phyloP scores from a whole-genome alignment of 768 basidiomycete species.

The Pulveroboletus sp. region DNA sequence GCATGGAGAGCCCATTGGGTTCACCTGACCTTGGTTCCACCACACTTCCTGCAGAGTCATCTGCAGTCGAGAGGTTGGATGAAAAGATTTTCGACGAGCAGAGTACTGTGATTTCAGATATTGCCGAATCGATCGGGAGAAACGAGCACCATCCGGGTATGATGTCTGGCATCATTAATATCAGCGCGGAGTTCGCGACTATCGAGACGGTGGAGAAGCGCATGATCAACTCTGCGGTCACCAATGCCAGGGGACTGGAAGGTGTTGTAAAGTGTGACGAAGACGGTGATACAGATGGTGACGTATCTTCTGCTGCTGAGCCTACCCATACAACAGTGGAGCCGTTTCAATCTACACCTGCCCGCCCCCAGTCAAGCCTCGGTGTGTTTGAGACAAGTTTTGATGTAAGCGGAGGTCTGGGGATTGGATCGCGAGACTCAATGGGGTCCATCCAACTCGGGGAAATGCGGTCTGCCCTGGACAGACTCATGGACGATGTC shows the following conservation, averaged over 20 bases:
- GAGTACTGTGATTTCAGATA: not conserved
- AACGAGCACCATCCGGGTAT: constrained; percentile 37
- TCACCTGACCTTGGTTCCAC: constrained; percentile 16
- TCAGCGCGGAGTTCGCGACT: constrained; percentile 48
- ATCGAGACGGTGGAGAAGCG: constrained; percentile 46
- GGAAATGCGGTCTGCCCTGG: constrained; percentile 70
- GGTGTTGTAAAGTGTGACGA: not conserved
- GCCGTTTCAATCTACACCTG: constrained; percentile 7
- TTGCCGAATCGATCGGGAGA: constrained; percentile 9
- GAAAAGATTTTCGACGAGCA: not conserved
- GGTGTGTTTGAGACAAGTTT: constrained; percentile 21
- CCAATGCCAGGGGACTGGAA: not conserved
- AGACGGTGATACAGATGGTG: not conserved
- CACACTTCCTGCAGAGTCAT: not conserved
- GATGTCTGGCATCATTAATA: constrained; percentile 32
- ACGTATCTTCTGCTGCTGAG: not conserved
- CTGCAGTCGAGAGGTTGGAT: not conserved
- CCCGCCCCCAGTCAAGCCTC: constrained; percentile 11
- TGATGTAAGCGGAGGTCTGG: constrained; percentile 20
- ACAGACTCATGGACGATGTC: constrained; percentile 69
- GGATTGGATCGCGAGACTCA: constrained; percentile 33
- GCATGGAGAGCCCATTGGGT: constrained; percentile 39
- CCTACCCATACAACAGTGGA: not conserved
- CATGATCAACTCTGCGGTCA: constrained; percentile 18
- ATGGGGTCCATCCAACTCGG: constrained; percentile 53